These are phyloP conservation scores for Diaporthe caulivora DNA, from an alignment of 2,329 filamentous ascomycete species.

Conservation along the genomic window DNA sequence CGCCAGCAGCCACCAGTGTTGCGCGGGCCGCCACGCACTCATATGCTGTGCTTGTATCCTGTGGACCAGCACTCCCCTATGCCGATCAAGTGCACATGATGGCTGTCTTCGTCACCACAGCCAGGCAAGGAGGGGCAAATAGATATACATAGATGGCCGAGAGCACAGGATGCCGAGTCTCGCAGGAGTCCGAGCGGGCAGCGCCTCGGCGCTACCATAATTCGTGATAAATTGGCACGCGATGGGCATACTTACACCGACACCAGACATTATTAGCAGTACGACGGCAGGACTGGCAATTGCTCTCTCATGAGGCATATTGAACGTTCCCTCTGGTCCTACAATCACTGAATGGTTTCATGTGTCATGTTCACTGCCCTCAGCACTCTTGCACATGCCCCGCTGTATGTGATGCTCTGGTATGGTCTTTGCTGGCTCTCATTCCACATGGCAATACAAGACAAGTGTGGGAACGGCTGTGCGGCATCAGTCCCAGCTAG, in stretches of 20 bases:
- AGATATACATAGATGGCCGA: background rate
- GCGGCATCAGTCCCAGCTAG: background rate
- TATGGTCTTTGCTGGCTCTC: background rate
- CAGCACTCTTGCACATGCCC: background rate
- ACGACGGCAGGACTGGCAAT: too few relatives aligned
- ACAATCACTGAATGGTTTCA: background rate
- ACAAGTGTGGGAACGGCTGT: background rate
- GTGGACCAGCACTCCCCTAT: background rate
- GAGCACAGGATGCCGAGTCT: background rate
- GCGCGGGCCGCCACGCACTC: background rate
- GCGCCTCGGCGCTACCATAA: conserved; percentile 1
- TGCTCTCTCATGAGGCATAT: background rate
- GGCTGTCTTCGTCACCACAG: background rate
- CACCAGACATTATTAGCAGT: background rate
- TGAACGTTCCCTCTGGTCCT: too few relatives aligned
- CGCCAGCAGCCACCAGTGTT: background rate
- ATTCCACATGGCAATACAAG: background rate
- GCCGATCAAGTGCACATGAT: background rate
- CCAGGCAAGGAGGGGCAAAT: background rate
- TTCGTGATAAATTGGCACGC: too few relatives aligned
- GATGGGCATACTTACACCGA: background rate
- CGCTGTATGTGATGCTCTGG: background rate
- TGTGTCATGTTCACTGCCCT: background rate
- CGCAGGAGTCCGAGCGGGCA: background rate
- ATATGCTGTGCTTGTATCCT: background rate